phyloP scores from a whole-genome alignment of 176 grass and related monocot genomes.

The Oryza rufipogon region DNA sequence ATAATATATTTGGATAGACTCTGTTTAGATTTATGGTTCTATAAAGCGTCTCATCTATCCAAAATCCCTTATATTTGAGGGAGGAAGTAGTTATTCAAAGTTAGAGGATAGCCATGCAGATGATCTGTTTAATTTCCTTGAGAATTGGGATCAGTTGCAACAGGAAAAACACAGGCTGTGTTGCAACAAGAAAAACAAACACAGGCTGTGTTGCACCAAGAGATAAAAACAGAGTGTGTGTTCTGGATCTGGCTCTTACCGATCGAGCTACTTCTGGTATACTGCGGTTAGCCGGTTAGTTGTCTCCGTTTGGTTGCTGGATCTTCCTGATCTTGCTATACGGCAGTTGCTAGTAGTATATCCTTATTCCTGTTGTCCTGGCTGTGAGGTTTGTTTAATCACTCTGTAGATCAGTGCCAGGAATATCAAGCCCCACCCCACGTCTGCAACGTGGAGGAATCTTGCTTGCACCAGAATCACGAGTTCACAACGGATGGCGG shows the following conservation, averaged over 20 bases:
- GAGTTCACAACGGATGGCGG: background rate
- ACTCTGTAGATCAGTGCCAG: background rate
- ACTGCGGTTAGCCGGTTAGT: background rate
- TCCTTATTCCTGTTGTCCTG: background rate
- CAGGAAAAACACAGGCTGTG: background rate
- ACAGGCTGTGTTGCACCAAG: background rate
- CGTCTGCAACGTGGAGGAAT: background rate
- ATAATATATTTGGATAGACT: too few relatives aligned
- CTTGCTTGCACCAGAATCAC: background rate
- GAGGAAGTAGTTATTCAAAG: too few relatives aligned
- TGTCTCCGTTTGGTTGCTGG: background rate
- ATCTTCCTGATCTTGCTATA: background rate
- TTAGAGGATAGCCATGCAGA: too few relatives aligned
- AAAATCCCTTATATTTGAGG: too few relatives aligned
- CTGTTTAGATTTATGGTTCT: too few relatives aligned
- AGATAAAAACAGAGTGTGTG: conserved; percentile 20
- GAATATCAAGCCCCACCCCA: background rate
- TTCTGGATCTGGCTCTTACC: background rate
- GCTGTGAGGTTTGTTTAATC: background rate
- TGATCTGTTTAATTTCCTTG: too few relatives aligned
- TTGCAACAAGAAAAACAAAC: background rate
- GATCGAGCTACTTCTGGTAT: conserved; percentile 7
- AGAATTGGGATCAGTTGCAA: conserved; percentile 3
- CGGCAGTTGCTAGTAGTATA: background rate
- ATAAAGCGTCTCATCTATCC: too few relatives aligned